Evolutionary conservation across 2,329 filamentous ascomycete species (phyloP), one percentile per base, ranked within the genome.

Genomic region (Paracorniculantispora psalliotae): DNA sequence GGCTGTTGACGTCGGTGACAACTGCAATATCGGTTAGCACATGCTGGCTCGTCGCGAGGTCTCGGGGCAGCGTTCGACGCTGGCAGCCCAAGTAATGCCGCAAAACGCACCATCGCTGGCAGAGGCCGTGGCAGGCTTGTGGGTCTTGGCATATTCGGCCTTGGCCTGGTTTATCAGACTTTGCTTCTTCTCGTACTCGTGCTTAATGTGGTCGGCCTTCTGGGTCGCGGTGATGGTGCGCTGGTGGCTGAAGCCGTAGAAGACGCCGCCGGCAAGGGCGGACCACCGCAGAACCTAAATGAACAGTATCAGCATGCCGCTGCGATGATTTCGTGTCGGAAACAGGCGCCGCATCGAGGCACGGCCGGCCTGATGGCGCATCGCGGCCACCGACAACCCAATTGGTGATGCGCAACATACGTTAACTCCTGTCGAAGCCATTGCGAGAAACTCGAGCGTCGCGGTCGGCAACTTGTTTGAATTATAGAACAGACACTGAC

Each of bases 181-280:
- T 78, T 92, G 84, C 84, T 97, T 96, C 79, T 91, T 89, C 73
- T 92, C 83, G 75, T 93, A 97, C 75, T 96, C 91, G 72, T 86
- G 85, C 77, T 96, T 80, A 69, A 85, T 83, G 68, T 87, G 84
- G 67, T 86, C 81, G 63, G 83, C 77, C 78, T 87, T 89, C 71
- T 92, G 86, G 69, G 83, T 77, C 59, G 89, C 77, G 67, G 79
- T 87, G 76, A 99, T 88, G 63, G 85, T 84, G 72, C 88, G 82
- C 81, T 99, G 94, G 81, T 96, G 93, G 77, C 88, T 90, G 81
- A 96, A 86, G 75, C 94, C 94, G 81, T 99, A 99, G 79, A 96
- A 88, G 73, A 97, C 80, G 74, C 94, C 94, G 71, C 91, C 82
- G 72, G 87, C 90, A 67, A 99, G 90, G 73, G 92, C 92, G 72